Conservation (phyloP, 1,284 basidiomycete genomes). For the Rhodotorula sp. region DNA sequence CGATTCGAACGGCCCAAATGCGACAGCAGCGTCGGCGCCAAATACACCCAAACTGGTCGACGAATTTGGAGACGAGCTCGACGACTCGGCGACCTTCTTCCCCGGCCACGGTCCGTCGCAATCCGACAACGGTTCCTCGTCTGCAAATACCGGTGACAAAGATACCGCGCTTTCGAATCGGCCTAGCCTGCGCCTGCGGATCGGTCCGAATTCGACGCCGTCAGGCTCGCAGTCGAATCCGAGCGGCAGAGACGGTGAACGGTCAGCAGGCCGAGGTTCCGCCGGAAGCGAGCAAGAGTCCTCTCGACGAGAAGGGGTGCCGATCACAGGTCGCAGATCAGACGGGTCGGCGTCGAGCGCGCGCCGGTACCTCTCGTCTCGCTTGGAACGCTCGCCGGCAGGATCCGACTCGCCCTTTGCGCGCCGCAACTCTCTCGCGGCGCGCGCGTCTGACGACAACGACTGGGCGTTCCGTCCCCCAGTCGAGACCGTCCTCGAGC, state of each 20-base stretch:
- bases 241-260: slow-evolving; percentile 1
- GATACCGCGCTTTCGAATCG: slow-evolving; percentile 12
- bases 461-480: slow-evolving; percentile 71
- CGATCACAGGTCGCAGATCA: background rate
- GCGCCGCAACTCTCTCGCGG: slow-evolving; percentile 35
- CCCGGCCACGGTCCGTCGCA: slow-evolving; percentile 26
- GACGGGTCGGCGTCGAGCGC: background rate
- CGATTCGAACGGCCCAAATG: background rate
- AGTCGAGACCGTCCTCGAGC: slow-evolving; percentile 89
- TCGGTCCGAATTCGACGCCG: slow-evolving; percentile 21
- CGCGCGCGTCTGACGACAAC: slow-evolving; percentile 35
- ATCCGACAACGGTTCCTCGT: background rate
- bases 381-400: background rate
- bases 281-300: background rate
- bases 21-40: background rate
- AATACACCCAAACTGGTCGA: slow-evolving; percentile 22
- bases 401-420: slow-evolving; percentile 16
- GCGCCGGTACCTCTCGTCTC: background rate
- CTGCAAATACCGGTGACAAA: background rate
- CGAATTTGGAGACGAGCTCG: slow-evolving; percentile 37
- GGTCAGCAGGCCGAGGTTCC: background rate
- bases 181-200: slow-evolving; percentile 30
- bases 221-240: background rate
- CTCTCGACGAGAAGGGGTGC: background rate
- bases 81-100: slow-evolving; percentile 33